These are phyloP conservation scores for Didymella exigua DNA, from an alignment of 2,329 filamentous ascomycete genomes.

Conservation along the genomic window DNA sequence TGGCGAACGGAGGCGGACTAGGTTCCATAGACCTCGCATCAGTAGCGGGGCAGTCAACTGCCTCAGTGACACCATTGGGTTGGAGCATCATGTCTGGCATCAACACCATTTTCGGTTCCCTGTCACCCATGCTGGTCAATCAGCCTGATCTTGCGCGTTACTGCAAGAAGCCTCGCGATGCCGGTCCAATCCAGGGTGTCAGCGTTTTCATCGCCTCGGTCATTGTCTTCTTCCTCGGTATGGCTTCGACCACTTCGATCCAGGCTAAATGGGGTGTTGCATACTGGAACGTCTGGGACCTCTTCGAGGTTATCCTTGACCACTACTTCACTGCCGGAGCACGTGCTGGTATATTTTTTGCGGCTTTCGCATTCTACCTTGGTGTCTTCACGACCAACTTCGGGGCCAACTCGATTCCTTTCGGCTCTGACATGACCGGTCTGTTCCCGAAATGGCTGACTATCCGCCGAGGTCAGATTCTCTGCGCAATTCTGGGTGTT, in stretches of 20 bases:
- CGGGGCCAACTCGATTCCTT: constrained; percentile 50
- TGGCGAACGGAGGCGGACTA: constrained; percentile 42
- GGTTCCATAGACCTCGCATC: constrained; percentile 22
- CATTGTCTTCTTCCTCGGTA: constrained; percentile 51
- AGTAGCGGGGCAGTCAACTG: constrained; percentile 13
- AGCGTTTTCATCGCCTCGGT: constrained; percentile 49
- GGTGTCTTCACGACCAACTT: constrained; percentile 54
- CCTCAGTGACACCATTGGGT: constrained; percentile 24
- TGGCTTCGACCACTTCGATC: constrained; percentile 48
- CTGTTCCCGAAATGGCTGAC: constrained; percentile 52
- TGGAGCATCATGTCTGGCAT: constrained; percentile 52
- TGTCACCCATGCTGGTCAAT: constrained; percentile 50
- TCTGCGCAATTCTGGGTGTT: constrained; percentile 46
- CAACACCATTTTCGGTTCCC: constrained; percentile 51
- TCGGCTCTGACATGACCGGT: constrained; percentile 51
- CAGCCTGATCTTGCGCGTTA: constrained; percentile 53
- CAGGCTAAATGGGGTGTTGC: constrained; percentile 44
- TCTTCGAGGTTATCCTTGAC: constrained; percentile 52
- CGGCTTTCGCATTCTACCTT: constrained; percentile 44
- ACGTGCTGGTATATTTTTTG: constrained; percentile 51
- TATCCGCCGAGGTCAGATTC: constrained; percentile 51
- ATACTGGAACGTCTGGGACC: constrained; percentile 56
- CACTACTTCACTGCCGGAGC: constrained; percentile 48
- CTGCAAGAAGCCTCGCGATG: constrained; percentile 40
- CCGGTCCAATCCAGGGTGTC: constrained; percentile 38